Evolutionary conservation across 192 early-diverging fungal species (phyloP).

Genomic region (Jimgerdemannia lactiflua): DNA sequence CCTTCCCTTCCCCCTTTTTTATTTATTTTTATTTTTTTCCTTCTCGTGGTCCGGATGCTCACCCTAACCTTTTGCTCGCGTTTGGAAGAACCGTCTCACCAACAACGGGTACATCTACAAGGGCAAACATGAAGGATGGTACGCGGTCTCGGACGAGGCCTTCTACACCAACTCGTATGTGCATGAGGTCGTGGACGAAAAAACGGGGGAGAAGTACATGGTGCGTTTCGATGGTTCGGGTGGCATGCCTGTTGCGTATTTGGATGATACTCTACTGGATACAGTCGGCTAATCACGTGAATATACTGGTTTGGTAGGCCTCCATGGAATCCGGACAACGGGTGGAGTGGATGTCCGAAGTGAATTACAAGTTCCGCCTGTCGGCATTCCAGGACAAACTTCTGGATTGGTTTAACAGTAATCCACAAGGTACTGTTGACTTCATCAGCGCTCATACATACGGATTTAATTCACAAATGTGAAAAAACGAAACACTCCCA

Average conservation of each 20-base stretch:
- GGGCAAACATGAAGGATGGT: constrained; percentile 91
- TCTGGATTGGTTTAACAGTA: constrained; percentile 63
- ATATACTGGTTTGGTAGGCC: constrained; percentile 27
- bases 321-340: constrained; percentile 80
- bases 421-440: constrained; percentile 55
- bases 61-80: no score
- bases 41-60: no score
- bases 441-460: no score
- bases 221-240: constrained; percentile 23
- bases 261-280: background rate
- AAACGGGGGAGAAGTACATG: constrained; percentile 45
- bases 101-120: constrained; percentile 84
- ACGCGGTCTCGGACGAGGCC: constrained; percentile 93
- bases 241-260: background rate
- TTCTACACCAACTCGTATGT: constrained; percentile 80
- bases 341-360: constrained; percentile 89
- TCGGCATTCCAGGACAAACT: constrained; percentile 59
- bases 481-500: no score
- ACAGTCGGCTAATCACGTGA: background rate
- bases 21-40: no score
- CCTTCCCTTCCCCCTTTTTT: no score
- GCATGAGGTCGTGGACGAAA: constrained; percentile 53
- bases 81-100: constrained; percentile 48
- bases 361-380: constrained; percentile 92
- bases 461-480: no score